A percentile compares a stretch with the other conserved stretches of the same genome.
These are phyloP conservation scores for Aspergillus japonicus DNA, from an alignment of 2,329 filamentous ascomycete species.

Conservation along the genomic window DNA sequence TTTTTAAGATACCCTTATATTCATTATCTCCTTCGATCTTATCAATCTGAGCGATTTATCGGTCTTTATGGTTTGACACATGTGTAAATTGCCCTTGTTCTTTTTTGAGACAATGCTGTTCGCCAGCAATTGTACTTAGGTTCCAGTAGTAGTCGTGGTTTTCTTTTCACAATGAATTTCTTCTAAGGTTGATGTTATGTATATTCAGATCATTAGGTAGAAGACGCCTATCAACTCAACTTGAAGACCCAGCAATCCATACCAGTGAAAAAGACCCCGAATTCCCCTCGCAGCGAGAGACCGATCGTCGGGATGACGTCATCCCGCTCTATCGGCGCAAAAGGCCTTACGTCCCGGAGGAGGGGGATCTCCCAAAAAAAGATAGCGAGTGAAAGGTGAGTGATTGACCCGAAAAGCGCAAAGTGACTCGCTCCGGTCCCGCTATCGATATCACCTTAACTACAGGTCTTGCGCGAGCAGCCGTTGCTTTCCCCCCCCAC, in stretches of 20 bases:
- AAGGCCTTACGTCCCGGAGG: neutral
- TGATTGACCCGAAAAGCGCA: no score
- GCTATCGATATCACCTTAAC: neutral
- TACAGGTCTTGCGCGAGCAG: neutral
- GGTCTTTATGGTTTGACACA: neutral
- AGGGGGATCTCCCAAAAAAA: neutral
- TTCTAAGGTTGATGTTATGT: no score
- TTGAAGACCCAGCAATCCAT: neutral
- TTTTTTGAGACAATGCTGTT: no score
- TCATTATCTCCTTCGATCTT: constrained; percentile 17
- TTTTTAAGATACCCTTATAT: constrained; percentile 32
- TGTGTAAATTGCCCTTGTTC: neutral
- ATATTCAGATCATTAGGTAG: no score
- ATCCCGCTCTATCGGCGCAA: constrained; percentile 24
- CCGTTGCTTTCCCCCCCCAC: neutral
- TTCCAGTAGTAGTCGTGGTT: no score
- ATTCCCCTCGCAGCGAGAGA: neutral
- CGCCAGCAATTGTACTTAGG: no score
- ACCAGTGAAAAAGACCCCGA: no score
- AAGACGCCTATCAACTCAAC: no score
- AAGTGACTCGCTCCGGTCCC: neutral
- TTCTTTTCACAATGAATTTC: no score
- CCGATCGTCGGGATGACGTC: constrained; percentile 28
- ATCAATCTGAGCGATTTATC: constrained; percentile 6
- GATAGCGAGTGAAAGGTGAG: neutral